These are phyloP conservation scores for Trichoderma parareesei DNA, from an alignment of 495 filamentous ascomycete species.

Conservation along the genomic window DNA sequence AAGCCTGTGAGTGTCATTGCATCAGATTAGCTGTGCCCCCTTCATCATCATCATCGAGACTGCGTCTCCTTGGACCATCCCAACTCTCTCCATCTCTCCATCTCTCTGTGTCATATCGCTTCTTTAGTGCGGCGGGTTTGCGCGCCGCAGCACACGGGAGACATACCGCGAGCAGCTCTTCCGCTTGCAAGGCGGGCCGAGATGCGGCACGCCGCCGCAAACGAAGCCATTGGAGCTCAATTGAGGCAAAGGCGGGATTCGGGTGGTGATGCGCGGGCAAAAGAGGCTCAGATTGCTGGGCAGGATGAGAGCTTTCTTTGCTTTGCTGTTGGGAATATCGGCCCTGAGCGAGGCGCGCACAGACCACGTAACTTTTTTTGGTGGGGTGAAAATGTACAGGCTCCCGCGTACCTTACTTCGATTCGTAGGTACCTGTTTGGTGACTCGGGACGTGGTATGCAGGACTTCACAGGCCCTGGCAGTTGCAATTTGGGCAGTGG, in stretches of 20 bases:
- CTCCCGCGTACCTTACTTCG: too few species aligned
- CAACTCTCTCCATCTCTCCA: constrained; percentile 27
- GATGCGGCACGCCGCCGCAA: constrained; percentile 11
- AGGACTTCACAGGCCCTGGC: too few species aligned
- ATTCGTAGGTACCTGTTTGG: too few species aligned
- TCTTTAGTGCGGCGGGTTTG: constrained; percentile 32
- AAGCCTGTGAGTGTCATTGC: constrained; percentile 43
- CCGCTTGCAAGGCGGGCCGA: constrained; percentile 7
- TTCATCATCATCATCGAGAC: background rate
- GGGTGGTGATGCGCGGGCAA: background rate
- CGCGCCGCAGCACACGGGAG: constrained; percentile 1
- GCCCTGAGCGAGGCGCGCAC: background rate
- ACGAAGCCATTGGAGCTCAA: constrained; percentile 11
- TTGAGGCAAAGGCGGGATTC: constrained; percentile 1
- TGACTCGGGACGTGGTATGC: too few species aligned
- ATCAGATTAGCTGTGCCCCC: background rate
- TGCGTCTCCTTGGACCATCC: background rate
- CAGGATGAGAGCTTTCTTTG: constrained; percentile 5
- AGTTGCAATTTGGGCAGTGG: too few species aligned
- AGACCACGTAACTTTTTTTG: constrained; percentile 11
- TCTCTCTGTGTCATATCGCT: constrained; percentile 39
- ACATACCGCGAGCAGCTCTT: constrained; percentile 2
- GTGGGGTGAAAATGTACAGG: background rate
- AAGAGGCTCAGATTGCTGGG: background rate
- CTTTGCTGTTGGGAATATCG: constrained; percentile 6